Evolutionary conservation across 2,329 filamentous ascomycete genomes (phyloP).

Genomic region (Harringtonia aguacate): DNA sequence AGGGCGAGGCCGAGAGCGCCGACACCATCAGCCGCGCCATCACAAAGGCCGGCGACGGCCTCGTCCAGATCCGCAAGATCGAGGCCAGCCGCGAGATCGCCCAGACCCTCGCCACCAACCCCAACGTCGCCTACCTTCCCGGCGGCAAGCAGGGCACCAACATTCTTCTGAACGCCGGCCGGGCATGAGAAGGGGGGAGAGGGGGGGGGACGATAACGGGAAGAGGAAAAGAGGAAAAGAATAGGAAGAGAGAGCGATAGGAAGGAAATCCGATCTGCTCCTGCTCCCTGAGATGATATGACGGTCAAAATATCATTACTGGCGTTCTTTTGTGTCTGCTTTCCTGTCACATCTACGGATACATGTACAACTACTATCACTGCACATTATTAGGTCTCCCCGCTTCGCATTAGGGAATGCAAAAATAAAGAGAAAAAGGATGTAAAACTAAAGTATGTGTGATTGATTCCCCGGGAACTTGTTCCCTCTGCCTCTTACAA

Average conservation of each 20-base stretch:
- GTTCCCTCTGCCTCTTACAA: no score
- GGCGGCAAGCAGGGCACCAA: slow-evolving; percentile 55
- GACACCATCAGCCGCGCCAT: slow-evolving; percentile 90
- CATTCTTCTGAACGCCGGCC: slow-evolving; percentile 40
- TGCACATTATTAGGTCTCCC: slow-evolving; percentile 2
- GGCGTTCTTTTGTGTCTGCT: neutral
- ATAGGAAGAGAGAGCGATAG: neutral
- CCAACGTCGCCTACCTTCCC: slow-evolving; percentile 92
- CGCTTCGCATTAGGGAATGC: slow-evolving; percentile 3
- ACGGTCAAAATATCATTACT: slow-evolving; percentile 1
- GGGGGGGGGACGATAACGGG: neutral
- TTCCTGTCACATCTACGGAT: neutral
- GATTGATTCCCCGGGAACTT: no score
- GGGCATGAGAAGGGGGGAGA: slow-evolving; percentile 19
- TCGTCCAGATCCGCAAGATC: slow-evolving; percentile 94
- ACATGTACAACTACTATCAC: slow-evolving; percentile 2
- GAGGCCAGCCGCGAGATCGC: slow-evolving; percentile 96
- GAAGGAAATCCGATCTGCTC: no score
- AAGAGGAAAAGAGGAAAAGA: neutral
- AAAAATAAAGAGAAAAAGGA: neutral
- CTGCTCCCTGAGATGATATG: neutral
- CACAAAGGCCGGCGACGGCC: slow-evolving; percentile 81
- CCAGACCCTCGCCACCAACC: slow-evolving; percentile 76
- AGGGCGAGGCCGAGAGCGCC: slow-evolving; percentile 94
- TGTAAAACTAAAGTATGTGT: neutral